phyloP scores from a whole-genome alignment of 495 filamentous ascomycete species.

The Barbatosphaeria neglecta region DNA sequence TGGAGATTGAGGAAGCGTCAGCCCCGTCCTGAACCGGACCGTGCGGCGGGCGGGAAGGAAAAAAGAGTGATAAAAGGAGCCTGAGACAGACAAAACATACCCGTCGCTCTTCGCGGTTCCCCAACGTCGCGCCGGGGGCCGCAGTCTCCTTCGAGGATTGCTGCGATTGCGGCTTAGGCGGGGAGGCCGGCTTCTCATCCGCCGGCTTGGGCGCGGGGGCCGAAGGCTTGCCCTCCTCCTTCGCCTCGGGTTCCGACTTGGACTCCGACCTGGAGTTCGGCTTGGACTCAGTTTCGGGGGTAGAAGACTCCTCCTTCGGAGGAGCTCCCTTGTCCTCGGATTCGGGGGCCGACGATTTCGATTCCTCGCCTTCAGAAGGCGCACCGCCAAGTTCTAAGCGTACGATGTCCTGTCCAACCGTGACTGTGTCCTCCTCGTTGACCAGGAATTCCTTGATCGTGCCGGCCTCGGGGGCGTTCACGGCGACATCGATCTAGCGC shows the following conservation, averaged over 20 bases:
- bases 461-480: conserved; percentile 88
- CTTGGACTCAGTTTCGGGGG: conserved; percentile 37
- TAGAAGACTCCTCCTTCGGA: conserved; percentile 41
- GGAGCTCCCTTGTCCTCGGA: conserved; percentile 54
- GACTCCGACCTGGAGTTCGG: too few species aligned
- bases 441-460: conserved; percentile 86
- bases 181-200: conserved; percentile 11
- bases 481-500: conserved; percentile 77
- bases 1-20: conserved; percentile 2
- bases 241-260: conserved; percentile 21
- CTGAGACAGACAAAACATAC: conserved; percentile 51
- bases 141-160: conserved; percentile 26
- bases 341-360: conserved; percentile 38
- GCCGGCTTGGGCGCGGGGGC: conserved; percentile 12
- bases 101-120: conserved; percentile 78
- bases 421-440: conserved; percentile 91
- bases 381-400: conserved; percentile 70
- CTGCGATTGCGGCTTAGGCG: conserved; percentile 27
- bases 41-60: background rate
- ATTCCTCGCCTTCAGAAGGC: conserved; percentile 34
- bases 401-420: conserved; percentile 82
- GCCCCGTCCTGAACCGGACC: background rate
- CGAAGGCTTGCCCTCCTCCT: conserved; percentile 35
- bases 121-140: conserved; percentile 30
- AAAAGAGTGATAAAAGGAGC: background rate